These are phyloP conservation scores for Dactylis glomerata DNA, from an alignment of 176 grass and related monocot species.

Conservation along the genomic window DNA sequence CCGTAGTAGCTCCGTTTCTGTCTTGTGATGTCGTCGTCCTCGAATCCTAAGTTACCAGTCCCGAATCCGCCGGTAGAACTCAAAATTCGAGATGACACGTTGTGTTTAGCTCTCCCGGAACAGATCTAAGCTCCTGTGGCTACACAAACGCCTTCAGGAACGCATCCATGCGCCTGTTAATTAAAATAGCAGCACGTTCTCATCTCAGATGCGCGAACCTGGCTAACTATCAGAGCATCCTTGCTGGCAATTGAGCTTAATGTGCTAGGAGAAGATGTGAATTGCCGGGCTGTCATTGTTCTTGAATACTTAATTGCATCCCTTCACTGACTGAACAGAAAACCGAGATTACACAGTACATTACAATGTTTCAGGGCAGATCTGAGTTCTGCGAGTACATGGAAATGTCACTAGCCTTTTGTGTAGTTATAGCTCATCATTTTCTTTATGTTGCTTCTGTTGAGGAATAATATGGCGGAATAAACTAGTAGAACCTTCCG, in stretches of 20 bases:
- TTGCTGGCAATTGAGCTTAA: not conserved
- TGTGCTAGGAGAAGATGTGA: not conserved
- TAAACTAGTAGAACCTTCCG: not conserved
- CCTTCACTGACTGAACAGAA: not conserved
- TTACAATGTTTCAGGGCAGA: not conserved
- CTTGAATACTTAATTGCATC: not conserved
- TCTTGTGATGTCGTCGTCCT: not conserved
- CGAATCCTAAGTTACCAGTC: not conserved
- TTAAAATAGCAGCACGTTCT: not conserved
- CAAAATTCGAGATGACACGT: not conserved
- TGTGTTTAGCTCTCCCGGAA: not conserved
- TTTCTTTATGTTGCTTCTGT: not conserved
- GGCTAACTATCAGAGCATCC: not conserved
- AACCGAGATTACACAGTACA: not conserved
- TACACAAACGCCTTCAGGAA: not conserved
- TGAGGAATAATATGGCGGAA: not conserved
- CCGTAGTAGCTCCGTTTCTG: not conserved
- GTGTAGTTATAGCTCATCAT: not conserved
- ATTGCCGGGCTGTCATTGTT: not conserved
- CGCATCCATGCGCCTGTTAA: not conserved
- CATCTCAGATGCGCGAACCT: not conserved
- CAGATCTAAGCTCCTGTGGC: slow-evolving; percentile 14
- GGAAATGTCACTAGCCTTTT: not conserved
- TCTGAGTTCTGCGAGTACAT: not conserved
- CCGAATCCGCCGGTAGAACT: not conserved